Conservation (phyloP, 805 yeast genomes). For the Jamesozyma spencerorum region DNA sequence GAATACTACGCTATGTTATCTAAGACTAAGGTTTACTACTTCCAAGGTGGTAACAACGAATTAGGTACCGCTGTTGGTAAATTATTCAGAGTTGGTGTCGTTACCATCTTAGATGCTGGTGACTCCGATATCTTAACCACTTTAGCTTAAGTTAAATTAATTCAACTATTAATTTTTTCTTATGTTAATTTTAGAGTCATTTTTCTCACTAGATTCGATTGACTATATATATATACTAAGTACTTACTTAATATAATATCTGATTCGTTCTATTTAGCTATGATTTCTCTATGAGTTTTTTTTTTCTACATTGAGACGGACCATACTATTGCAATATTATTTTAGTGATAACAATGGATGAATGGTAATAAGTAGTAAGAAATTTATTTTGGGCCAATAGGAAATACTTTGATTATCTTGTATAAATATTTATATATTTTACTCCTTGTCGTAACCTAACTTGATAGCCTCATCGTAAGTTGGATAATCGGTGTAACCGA, state of each 20-base stretch:
- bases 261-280: no score
- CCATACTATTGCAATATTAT: no score
- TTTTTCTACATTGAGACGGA: no score
- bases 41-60: slow-evolving; percentile 99
- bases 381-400: no score
- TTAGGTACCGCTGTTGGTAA: slow-evolving; percentile 99
- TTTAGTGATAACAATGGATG: no score
- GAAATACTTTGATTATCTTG: not conserved
- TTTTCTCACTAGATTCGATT: not conserved
- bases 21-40: slow-evolving; percentile 93
- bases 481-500: slow-evolving; percentile 41
- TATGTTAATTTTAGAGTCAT: not conserved
- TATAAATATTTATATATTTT: not conserved
- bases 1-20: slow-evolving; percentile 99
- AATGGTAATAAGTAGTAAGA: no score
- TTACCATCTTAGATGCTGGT: slow-evolving; percentile 96
- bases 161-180: slow-evolving; percentile 1
- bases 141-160: slow-evolving; percentile 29
- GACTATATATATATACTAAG: not conserved
- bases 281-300: no score
- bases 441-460: slow-evolving; percentile 10
- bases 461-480: slow-evolving; percentile 22
- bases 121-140: slow-evolving; percentile 95
- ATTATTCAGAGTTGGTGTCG: slow-evolving; percentile 98
- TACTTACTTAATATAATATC: no score